Percentiles rank a stretch among this genome's conserved stretches.
These are phyloP conservation scores for Mucuna pruriens DNA, from an alignment of 306 rosid genomes.

Conservation along the genomic window DNA sequence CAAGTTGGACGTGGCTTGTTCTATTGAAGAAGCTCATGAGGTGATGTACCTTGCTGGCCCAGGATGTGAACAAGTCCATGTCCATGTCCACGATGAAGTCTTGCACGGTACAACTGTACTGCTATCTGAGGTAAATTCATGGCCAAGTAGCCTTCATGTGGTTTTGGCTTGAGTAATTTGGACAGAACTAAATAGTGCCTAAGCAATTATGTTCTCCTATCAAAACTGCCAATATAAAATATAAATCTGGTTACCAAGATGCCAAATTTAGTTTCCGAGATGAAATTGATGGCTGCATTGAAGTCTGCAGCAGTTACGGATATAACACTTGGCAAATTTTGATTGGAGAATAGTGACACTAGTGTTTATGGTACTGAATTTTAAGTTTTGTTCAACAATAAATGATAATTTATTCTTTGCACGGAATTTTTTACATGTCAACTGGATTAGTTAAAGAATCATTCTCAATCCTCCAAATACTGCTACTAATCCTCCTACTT, in stretches of 20 bases:
- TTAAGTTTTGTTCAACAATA: not conserved
- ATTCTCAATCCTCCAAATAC: not conserved
- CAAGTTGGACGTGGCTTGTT: slow-evolving; percentile 34
- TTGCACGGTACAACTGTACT: slow-evolving; percentile 44
- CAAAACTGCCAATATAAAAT: not conserved
- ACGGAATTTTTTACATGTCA: slow-evolving; percentile 5
- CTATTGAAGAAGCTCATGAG: slow-evolving; percentile 38
- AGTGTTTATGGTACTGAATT: not conserved
- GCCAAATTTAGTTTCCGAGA: not conserved
- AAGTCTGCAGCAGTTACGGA: not conserved
- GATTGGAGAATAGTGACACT: not conserved
- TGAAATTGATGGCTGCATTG: not conserved
- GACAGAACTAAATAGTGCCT: not conserved
- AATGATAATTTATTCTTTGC: slow-evolving; percentile 6
- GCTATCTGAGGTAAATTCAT: slow-evolving; percentile 52
- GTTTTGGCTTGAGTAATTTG: not conserved
- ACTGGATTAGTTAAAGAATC: not conserved
- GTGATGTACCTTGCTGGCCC: slow-evolving; percentile 44
- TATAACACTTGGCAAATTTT: not conserved
- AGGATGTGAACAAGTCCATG: slow-evolving; percentile 38
- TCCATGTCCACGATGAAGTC: slow-evolving; percentile 39
- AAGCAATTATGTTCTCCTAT: not conserved
- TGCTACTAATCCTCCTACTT: not conserved
- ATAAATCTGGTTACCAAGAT: not conserved
- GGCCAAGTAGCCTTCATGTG: not conserved